Evolutionary conservation across 176 grass and related monocot species (phyloP), one percentile per base, ranked within the genome.

Genomic region (Zoysia pacifica): DNA sequence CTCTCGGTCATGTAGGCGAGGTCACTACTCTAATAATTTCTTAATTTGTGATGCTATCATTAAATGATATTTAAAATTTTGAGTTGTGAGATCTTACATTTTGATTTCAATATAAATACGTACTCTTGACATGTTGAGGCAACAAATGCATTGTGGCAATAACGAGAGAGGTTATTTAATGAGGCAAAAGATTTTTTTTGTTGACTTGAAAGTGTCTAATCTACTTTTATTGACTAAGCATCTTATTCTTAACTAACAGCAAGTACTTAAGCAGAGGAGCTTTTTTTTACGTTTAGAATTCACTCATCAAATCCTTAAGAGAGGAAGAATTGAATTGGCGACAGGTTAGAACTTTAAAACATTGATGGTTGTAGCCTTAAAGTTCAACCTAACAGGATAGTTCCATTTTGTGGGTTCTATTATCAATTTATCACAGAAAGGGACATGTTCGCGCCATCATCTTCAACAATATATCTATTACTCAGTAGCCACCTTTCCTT

Each of bases 1-100:
- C 91, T 58, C 81, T 94, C 44, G 86, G 91, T 69, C 88, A 94
- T 80, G 76, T 94, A 38, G 91, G 91, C 84, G 91, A 94, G 86
- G 91, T 94, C 20, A 78, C 80, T 81, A 15, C 35, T 75, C 59
- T 79, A 38, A 28, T 28, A 28, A 70, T 70, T 40, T 65, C 12
- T 40, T 79, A 36, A 77, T 69, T 39, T 39, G 16, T 40, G 35
- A 49, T 45, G 13, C 55, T 43, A 39, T 47, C 0, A 66, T 71
- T 36, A 18, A 28, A 28, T 28, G 67, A 8, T 65, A 50, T 76
- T 55, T 9, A 53, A 9, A 46, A 52, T 38, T 28, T 28, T 16
- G 16, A 74, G 53, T 67, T 76, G 41, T 74, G 0, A 48, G 18
- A 76, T 86, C 65, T 74, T 74, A 70, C 4, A 67, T 85, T 93